A percentile compares a stretch with the other conserved stretches of the same genome.
phyloP scores from a whole-genome alignment of 768 basidiomycete genomes.

The Pulveroboletus frians region DNA sequence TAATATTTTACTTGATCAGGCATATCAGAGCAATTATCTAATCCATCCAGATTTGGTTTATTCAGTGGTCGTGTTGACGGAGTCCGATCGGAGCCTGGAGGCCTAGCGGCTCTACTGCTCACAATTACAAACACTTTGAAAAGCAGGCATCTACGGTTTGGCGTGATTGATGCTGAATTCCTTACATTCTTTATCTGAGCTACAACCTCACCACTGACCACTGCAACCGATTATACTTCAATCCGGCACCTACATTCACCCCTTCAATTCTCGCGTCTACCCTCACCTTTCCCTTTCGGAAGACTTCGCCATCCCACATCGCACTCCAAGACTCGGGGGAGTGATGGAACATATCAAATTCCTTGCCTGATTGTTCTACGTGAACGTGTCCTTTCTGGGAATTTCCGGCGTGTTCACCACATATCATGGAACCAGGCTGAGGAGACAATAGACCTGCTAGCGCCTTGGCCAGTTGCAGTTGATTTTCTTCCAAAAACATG shows the following conservation, averaged over 20 bases:
- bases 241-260: background rate
- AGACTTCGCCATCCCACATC: constrained; percentile 36
- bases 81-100: too few relatives aligned
- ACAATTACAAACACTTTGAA: too few relatives aligned
- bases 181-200: too few relatives aligned
- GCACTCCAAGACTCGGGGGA: constrained; percentile 31
- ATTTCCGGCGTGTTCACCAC: constrained; percentile 24
- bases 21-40: constrained; percentile 20
- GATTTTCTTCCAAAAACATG: constrained; percentile 29
- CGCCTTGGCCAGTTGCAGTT: constrained; percentile 23
- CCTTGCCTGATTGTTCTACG: background rate
- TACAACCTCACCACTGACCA: constrained; percentile 26
- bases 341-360: constrained; percentile 27
- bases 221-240: constrained; percentile 7
- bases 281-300: constrained; percentile 17
- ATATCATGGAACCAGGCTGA: constrained; percentile 29
- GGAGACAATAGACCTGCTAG: constrained; percentile 28
- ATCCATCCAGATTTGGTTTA: constrained; percentile 13
- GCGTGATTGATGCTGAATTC: too few relatives aligned
- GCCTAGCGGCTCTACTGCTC: too few relatives aligned
- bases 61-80: too few relatives aligned
- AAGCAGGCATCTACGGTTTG: too few relatives aligned
- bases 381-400: background rate
- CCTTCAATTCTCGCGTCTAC: background rate
- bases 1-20: constrained; percentile 19